Base-by-base conservation (phyloP, 371 early-diverging fungal genomes). In the Mortierella sp. region DNA sequence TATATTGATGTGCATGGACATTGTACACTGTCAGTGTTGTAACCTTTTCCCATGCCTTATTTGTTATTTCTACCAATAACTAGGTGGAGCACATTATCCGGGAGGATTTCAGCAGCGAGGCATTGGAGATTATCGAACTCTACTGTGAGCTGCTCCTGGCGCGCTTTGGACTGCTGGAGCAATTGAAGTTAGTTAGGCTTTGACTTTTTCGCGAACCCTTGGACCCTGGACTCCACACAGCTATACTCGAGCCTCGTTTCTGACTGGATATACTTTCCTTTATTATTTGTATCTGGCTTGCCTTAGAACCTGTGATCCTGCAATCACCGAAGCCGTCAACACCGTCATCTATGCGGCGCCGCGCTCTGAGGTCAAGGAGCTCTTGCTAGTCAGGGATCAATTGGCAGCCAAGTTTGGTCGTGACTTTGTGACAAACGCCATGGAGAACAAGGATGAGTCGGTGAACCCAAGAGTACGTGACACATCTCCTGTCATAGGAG, bases 291-390 rank as follows among this genome's bases (percentile, higher is more conserved):
- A 26, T 16, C 55, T 0, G 16, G 55, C 19, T 31, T 54, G 14
- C 58, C 42, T 75, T 84, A 95, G 96, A 63, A 90, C 90, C 11
- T 95, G 95, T 80, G 98, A 99, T 79, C 91, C 92, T 2, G 94
- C 94, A 60, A 95, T 98, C 58, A 86, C 88, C 7, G 98, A 97
- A 81, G 97, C 98, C 4, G 96, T 98, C 1, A 92, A 95, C 75
- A 96, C 97, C 0, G 83, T 99, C 58, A 95, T 97, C 38, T 99
- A 97, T 90, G 96, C 98, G 6, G 95, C 98, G 28, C 93, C 97
- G 0, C 90, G 98, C 42, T 90, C 91, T 26, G 97, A 98, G 72
- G 95, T 96, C 70, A 95, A 96, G 81, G 99, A 99, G 84, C 91
- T 98, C n/a, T 77, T 87, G 34, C 70, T 88, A 57, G 94, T 95